Evolutionary conservation across 1,284 basidiomycete genomes (phyloP).

Genomic region (Malassezia sp.): DNA sequence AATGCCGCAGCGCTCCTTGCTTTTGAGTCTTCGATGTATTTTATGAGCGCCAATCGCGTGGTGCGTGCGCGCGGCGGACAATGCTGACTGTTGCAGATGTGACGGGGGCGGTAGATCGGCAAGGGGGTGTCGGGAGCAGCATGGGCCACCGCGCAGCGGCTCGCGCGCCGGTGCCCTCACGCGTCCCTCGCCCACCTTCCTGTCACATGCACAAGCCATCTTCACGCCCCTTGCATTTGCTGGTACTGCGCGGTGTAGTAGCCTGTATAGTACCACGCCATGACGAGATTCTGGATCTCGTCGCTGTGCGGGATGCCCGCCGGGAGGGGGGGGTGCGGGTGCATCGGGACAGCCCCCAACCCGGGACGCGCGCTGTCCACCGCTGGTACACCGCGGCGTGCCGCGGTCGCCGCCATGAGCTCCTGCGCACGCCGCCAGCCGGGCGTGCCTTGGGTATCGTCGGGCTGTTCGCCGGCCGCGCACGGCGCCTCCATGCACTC

Average conservation of each 20-base stretch:
- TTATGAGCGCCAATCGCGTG: constrained; percentile 19
- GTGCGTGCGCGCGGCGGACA: too few species aligned
- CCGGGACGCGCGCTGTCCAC: too few species aligned
- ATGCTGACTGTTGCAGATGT: too few species aligned
- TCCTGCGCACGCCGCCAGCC: constrained; percentile 5
- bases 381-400: background rate
- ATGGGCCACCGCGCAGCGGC: too few species aligned
- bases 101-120: too few species aligned
- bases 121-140: too few species aligned
- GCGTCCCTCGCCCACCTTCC: too few species aligned
- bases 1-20: constrained; percentile 40
- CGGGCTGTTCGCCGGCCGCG: background rate
- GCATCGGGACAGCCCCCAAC: too few species aligned
- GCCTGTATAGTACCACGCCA: constrained; percentile 20
- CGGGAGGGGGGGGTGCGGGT: background rate
- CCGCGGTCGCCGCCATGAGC: constrained; percentile 1
- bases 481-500: background rate
- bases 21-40: constrained; percentile 37
- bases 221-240: background rate
- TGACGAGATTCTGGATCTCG: constrained; percentile 11
- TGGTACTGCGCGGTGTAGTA: constrained; percentile 16
- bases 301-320: background rate
- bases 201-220: too few species aligned
- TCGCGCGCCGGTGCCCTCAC: too few species aligned
- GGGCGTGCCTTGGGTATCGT: background rate